Percentiles rank a stretch among this genome's conserved stretches.
These are phyloP conservation scores for Crotalaria pallida DNA, from an alignment of 306 rosid species.

Conservation along the genomic window DNA sequence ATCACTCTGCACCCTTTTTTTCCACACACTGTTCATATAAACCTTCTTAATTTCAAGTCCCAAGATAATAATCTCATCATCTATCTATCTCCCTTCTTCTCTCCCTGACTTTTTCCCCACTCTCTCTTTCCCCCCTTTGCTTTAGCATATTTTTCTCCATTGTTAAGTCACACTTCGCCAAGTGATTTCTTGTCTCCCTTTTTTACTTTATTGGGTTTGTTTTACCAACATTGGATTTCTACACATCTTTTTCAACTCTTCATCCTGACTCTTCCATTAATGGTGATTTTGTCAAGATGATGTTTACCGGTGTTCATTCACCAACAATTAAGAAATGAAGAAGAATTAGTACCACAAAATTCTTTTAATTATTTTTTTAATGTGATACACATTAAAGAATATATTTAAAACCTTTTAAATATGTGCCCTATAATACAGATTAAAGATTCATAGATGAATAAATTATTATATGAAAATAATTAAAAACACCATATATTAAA, in stretches of 20 bases:
- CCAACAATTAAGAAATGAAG: too few relatives aligned
- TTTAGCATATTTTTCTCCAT: slow-evolving; percentile 24
- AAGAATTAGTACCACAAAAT: too few relatives aligned
- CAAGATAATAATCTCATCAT: slow-evolving; percentile 33
- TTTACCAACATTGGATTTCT: slow-evolving; percentile 53
- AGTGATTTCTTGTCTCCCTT: slow-evolving; percentile 65
- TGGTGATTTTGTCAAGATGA: slow-evolving; percentile 42
- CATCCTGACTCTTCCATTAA: slow-evolving; percentile 26
- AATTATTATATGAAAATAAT: too few relatives aligned
- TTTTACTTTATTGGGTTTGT: slow-evolving; percentile 39
- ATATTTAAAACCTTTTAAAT: too few relatives aligned
- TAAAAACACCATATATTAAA: too few relatives aligned
- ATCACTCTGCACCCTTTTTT: neutral
- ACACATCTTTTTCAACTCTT: slow-evolving; percentile 16
- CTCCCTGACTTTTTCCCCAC: slow-evolving; percentile 30
- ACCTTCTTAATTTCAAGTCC: slow-evolving; percentile 55
- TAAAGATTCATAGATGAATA: too few relatives aligned
- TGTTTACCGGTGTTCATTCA: too few relatives aligned
- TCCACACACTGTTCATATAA: neutral
- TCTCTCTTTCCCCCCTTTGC: slow-evolving; percentile 24
- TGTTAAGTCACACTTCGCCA: slow-evolving; percentile 63
- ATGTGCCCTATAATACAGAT: too few relatives aligned
- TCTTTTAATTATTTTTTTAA: too few relatives aligned
- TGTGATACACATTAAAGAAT: too few relatives aligned
- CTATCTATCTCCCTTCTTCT: neutral